Percentiles rank a stretch among this genome's conserved stretches.
Conservation (phyloP, 352 stramenopile species). For the Phytophthora crassamura region DNA sequence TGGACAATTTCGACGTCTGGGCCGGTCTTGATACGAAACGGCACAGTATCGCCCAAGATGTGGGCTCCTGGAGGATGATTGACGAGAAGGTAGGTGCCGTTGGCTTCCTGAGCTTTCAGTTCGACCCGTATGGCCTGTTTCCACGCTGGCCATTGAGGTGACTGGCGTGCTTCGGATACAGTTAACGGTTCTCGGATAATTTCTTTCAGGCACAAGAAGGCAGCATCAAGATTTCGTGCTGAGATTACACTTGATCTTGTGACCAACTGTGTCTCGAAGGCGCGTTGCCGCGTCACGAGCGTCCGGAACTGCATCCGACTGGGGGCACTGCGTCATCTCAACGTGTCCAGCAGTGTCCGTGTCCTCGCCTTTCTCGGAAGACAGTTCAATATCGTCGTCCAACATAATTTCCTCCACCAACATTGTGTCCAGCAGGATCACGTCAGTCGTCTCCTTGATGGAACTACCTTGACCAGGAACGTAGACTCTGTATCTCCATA, state of each 20-base stretch:
- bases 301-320: no score
- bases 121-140: background rate
- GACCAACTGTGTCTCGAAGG: background rate
- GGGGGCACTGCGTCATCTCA: no score
- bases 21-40: conserved; percentile 12
- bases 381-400: background rate
- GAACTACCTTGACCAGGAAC: conserved; percentile 2
- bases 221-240: background rate
- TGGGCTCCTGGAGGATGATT: conserved; percentile 3
- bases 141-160: background rate
- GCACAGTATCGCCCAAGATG: conserved; percentile 2
- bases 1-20: background rate
- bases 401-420: conserved; percentile 2
- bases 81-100: conserved; percentile 4
- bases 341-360: no score
- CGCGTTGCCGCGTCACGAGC: no score
- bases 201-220: background rate
- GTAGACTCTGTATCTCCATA: conserved; percentile 3
- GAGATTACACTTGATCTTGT: background rate
- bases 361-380: no score
- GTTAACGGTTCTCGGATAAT: conserved; percentile 7
- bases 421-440: conserved; percentile 7
- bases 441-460: conserved; percentile 11
- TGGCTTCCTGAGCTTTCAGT: background rate
- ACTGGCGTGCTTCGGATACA: background rate